Conservation (phyloP, 73 alveolate species). For the Blepharisma japonicum region DNA sequence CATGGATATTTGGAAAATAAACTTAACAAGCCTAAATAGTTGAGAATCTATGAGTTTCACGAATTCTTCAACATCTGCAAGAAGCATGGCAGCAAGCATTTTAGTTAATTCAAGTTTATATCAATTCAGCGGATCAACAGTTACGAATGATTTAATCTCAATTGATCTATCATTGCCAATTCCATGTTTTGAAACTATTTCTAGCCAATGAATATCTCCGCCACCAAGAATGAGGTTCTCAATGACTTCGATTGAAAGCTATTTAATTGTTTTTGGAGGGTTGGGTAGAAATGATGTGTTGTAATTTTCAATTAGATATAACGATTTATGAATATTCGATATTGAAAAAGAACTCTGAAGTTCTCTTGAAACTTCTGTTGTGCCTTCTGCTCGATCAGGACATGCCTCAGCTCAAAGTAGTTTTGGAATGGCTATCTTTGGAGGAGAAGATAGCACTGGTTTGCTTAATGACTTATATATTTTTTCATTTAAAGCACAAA, state of each 20-base stretch:
- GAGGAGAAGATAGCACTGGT: constrained; percentile 13
- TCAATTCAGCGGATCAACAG: too few relatives aligned
- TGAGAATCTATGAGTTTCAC: too few relatives aligned
- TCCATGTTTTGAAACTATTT: background rate
- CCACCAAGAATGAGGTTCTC: background rate
- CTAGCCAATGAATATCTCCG: background rate
- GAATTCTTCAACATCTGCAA: too few relatives aligned
- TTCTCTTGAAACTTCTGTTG: too few relatives aligned
- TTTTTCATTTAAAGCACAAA: background rate
- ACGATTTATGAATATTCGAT: background rate
- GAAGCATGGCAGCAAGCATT: too few relatives aligned
- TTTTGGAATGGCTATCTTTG: background rate
- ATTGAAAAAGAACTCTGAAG: background rate
- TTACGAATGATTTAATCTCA: too few relatives aligned
- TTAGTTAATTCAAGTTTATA: too few relatives aligned
- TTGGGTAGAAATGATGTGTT: background rate
- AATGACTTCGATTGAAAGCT: background rate
- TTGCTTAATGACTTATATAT: background rate
- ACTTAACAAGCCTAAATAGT: too few relatives aligned
- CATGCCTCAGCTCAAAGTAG: too few relatives aligned
- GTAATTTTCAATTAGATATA: background rate
- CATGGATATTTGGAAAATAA: too few relatives aligned
- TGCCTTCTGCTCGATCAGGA: too few relatives aligned
- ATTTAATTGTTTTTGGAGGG: constrained; percentile 1
- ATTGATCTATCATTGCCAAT: too few relatives aligned